Evolutionary conservation across 495 filamentous ascomycete genomes (phyloP).

Genomic region (Xylaria palmicola): DNA sequence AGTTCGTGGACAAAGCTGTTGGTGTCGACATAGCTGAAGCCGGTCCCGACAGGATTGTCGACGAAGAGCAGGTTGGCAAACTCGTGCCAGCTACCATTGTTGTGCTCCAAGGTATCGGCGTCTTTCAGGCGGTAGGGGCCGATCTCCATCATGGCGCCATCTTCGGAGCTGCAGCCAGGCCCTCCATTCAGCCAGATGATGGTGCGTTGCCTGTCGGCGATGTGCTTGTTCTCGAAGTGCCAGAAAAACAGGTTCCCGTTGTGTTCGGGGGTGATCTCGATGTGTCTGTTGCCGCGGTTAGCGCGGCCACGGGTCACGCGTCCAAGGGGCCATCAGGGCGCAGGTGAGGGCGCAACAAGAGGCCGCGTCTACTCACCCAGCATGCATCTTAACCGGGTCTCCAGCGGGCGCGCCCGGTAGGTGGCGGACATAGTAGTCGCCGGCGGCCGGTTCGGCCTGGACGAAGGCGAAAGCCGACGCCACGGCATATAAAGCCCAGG

Average conservation of each 20-base stretch:
- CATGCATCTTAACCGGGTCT: conserved; percentile 91
- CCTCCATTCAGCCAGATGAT: conserved; percentile 98
- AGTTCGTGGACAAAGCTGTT: conserved; percentile 82
- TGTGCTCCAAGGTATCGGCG: conserved; percentile 69
- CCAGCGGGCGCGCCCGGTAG: conserved; percentile 84
- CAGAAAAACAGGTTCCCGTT: conserved; percentile 98
- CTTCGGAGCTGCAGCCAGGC: conserved; percentile 94
- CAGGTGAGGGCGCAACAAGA: neutral
- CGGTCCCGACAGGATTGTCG: conserved; percentile 94
- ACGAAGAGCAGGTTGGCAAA: conserved; percentile 96
- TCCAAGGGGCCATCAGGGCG: neutral
- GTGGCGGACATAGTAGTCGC: conserved; percentile 83
- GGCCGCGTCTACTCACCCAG: conserved; percentile 65
- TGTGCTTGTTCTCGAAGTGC: conserved; percentile 94
- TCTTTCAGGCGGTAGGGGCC: conserved; percentile 88
- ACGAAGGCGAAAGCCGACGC: conserved; percentile 32
- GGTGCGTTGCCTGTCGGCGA: conserved; percentile 86
- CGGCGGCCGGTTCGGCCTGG: conserved; percentile 53
- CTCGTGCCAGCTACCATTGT: conserved; percentile 93
- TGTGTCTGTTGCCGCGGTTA: too few relatives aligned
- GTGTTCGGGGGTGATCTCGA: conserved; percentile 78
- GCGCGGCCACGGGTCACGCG: too few relatives aligned
- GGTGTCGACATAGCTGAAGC: conserved; percentile 91
- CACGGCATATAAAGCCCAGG: conserved; percentile 35
- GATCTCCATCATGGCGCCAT: conserved; percentile 96